Evolutionary conservation across 2,329 filamentous ascomycete species (phyloP).

Genomic region (Aspergillus pseudonomiae): DNA sequence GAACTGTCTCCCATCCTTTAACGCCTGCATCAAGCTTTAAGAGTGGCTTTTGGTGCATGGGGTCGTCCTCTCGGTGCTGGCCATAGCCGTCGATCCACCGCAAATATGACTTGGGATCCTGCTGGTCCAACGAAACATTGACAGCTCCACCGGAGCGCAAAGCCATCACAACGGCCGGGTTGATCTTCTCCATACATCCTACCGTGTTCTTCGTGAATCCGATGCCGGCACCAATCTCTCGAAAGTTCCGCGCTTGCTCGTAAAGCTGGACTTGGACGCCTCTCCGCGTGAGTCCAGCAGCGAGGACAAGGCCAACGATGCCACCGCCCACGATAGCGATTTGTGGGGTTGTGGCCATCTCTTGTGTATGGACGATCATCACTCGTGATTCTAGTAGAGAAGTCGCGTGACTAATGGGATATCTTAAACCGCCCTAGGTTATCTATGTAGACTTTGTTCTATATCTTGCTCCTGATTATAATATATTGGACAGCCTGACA

Average conservation of each 20-base stretch:
- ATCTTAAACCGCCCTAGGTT: background rate
- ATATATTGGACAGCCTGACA: too few species aligned
- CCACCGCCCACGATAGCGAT: constrained; percentile 15
- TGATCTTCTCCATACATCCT: constrained; percentile 2
- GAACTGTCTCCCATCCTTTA: constrained; percentile 17
- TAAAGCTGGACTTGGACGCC: constrained; percentile 7
- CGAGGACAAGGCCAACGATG: constrained; percentile 13
- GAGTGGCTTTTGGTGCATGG: constrained; percentile 12
- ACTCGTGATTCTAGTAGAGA: background rate
- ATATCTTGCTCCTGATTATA: too few species aligned
- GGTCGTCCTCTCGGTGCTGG: constrained; percentile 21
- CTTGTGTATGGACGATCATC: background rate
- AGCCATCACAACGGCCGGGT: constrained; percentile 3
- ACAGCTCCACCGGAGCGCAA: background rate
- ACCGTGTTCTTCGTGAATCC: constrained; percentile 1
- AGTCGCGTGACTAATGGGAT: background rate
- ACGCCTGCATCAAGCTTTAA: constrained; percentile 9
- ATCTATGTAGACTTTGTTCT: too few species aligned
- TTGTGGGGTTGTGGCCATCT: background rate
- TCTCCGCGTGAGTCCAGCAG: constrained; percentile 11
- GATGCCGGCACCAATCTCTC: constrained; percentile 10
- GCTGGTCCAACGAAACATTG: background rate
- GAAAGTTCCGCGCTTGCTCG: constrained; percentile 4
- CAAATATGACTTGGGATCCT: constrained; percentile 9
- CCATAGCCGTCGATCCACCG: constrained; percentile 23